Conservation (phyloP, 805 yeast genomes). For the Danielia oregonensis region DNA sequence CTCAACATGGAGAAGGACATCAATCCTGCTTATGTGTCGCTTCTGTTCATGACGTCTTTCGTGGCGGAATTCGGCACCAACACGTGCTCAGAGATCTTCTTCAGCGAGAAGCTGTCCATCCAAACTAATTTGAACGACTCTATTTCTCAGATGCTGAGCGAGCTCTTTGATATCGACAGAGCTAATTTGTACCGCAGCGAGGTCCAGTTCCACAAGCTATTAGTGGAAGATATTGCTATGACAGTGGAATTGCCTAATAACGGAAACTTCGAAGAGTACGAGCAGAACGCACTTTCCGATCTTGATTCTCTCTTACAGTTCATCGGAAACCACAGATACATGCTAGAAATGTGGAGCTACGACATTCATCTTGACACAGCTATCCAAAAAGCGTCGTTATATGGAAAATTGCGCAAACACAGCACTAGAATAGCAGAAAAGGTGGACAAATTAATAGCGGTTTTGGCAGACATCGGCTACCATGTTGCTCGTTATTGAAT, state of each 20-base stretch:
- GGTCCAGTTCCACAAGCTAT: conserved; percentile 4
- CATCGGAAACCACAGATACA: neutral
- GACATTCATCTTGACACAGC: conserved; percentile 15
- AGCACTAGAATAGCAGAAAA: neutral
- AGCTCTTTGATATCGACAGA: conserved; percentile 11
- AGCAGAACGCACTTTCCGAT: neutral
- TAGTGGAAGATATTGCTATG: conserved; percentile 1
- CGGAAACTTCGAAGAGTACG: neutral
- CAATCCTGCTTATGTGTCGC: neutral
- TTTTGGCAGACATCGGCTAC: neutral
- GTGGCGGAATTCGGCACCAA: neutral
- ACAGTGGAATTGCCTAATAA: no score
- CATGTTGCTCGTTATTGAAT: neutral
- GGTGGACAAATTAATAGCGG: no score
- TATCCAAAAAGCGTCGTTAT: conserved; percentile 1
- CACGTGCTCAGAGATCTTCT: neutral
- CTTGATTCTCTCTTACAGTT: neutral
- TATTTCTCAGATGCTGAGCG: conserved; percentile 3
- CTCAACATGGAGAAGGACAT: neutral
- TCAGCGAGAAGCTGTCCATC: neutral
- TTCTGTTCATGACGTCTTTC: neutral
- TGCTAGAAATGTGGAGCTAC: conserved; percentile 7
- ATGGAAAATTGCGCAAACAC: neutral
- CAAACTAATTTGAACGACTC: conserved; percentile 3
- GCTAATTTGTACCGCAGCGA: conserved; percentile 11